phyloP scores from a whole-genome alignment of 129 eudicot genomes.

The Smallanthus sonchifolius region DNA sequence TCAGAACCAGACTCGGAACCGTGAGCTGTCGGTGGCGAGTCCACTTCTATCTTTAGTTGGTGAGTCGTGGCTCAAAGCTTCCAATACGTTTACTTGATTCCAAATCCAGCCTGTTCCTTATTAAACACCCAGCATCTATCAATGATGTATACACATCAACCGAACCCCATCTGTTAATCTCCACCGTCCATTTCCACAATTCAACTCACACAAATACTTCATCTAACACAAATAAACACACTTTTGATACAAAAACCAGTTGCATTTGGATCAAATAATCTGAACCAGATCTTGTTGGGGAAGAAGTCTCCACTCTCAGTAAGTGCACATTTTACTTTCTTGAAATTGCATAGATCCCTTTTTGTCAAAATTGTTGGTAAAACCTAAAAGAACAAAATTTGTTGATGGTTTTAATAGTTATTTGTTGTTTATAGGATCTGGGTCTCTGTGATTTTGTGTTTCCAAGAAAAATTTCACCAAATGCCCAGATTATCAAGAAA shows the following conservation, averaged over 20 bases:
- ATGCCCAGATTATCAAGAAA: neutral
- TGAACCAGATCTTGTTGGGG: constrained; percentile 26
- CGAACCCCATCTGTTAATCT: constrained; percentile 40
- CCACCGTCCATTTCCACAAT: constrained; percentile 40
- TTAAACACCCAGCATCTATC: constrained; percentile 7
- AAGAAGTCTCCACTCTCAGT: constrained; percentile 37
- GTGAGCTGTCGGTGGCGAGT: constrained; percentile 34
- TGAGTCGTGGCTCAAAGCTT: constrained; percentile 33
- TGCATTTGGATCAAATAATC: constrained; percentile 17
- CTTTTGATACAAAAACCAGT: constrained; percentile 12
- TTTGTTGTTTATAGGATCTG: neutral
- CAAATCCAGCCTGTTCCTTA: constrained; percentile 55
- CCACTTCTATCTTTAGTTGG: constrained; percentile 19
- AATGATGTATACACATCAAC: constrained; percentile 34
- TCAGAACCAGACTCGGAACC: neutral
- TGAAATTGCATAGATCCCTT: constrained; percentile 5
- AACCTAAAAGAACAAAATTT: neutral
- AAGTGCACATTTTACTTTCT: constrained; percentile 34
- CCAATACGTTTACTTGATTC: constrained; percentile 37
- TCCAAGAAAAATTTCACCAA: neutral
- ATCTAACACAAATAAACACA: constrained; percentile 27
- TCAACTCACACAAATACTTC: constrained; percentile 25
- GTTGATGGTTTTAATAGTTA: neutral
- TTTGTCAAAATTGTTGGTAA: neutral
- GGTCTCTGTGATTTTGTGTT: constrained; percentile 3